phyloP scores from a whole-genome alignment of 225 moss, liverwort and hornwort species.

The Straminergon stramineum region DNA sequence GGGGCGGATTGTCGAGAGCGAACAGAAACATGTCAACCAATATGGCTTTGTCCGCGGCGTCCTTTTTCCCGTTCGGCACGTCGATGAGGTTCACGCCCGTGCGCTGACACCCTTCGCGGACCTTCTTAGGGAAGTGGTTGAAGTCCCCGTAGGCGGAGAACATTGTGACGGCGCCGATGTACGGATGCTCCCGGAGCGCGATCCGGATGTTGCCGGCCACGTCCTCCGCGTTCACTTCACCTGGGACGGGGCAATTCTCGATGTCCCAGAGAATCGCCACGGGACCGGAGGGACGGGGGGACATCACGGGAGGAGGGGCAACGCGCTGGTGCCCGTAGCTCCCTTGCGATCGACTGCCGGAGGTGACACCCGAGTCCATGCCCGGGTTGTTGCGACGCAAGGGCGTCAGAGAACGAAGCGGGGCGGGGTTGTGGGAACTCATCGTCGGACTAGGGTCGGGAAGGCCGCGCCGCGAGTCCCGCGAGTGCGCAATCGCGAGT shows the following conservation, averaged over 20 bases:
- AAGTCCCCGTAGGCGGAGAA: conserved; percentile 95
- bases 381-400: conserved; percentile 11
- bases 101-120: conserved; percentile 83
- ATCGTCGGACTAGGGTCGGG: neutral
- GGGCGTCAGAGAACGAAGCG: conserved; percentile 28
- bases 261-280: conserved; percentile 94
- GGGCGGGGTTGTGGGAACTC: neutral
- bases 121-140: conserved; percentile 76
- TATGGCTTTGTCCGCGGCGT: conserved; percentile 91
- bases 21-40: conserved; percentile 91
- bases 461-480: neutral
- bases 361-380: neutral
- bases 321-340: conserved; percentile 7
- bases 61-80: conserved; percentile 89
- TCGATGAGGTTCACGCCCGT: conserved; percentile 96
- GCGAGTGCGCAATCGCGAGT: neutral
- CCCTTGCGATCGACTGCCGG: conserved; percentile 1
- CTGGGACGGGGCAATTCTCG: conserved; percentile 86
- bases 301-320: conserved; percentile 1
- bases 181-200: conserved; percentile 67
- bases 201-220: conserved; percentile 81
- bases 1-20: conserved; percentile 83
- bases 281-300: conserved; percentile 23
- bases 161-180: conserved; percentile 74
- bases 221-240: conserved; percentile 79